Conservation (phyloP, 106 monocot genomes). For the Platanthera zijinensis region DNA sequence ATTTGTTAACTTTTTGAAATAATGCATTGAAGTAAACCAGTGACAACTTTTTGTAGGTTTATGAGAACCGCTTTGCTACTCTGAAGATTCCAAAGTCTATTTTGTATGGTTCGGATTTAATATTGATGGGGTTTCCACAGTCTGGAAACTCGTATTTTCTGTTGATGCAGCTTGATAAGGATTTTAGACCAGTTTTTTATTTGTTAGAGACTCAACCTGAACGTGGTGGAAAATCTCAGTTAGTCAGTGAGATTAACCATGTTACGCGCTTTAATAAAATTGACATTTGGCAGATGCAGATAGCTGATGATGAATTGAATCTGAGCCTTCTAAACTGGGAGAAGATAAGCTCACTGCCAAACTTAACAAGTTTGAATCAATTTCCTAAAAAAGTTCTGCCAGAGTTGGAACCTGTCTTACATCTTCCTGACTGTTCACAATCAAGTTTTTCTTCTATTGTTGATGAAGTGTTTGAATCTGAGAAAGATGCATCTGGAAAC, state of each 20-base stretch:
- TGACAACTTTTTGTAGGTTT: slow-evolving; percentile 45
- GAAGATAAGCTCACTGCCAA: slow-evolving; percentile 29
- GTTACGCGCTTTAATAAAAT: slow-evolving; percentile 50
- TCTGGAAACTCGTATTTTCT: slow-evolving; percentile 80
- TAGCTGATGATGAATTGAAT: slow-evolving; percentile 76
- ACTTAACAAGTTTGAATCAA: slow-evolving; percentile 20
- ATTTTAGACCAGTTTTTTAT: slow-evolving; percentile 73
- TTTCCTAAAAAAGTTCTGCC: slow-evolving; percentile 27
- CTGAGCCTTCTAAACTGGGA: slow-evolving; percentile 62
- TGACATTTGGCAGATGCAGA: slow-evolving; percentile 60
- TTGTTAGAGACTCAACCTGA: slow-evolving; percentile 69
- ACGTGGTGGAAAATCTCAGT: slow-evolving; percentile 32
- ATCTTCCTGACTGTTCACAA: slow-evolving; percentile 31
- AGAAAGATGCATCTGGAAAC: slow-evolving; percentile 32
- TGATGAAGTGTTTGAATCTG: slow-evolving; percentile 82
- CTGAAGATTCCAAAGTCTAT: slow-evolving; percentile 65
- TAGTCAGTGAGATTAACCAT: slow-evolving; percentile 35
- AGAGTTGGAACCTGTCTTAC: slow-evolving; percentile 33
- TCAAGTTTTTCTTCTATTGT: slow-evolving; percentile 83
- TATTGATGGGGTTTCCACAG: slow-evolving; percentile 78
- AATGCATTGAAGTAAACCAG: background rate
- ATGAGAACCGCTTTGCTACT: slow-evolving; percentile 54
- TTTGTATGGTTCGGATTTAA: slow-evolving; percentile 52
- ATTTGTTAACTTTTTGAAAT: background rate
- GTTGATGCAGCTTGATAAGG: slow-evolving; percentile 85